phyloP scores from a whole-genome alignment of 2,329 filamentous ascomycete genomes.

The Cercospora citrullina region DNA sequence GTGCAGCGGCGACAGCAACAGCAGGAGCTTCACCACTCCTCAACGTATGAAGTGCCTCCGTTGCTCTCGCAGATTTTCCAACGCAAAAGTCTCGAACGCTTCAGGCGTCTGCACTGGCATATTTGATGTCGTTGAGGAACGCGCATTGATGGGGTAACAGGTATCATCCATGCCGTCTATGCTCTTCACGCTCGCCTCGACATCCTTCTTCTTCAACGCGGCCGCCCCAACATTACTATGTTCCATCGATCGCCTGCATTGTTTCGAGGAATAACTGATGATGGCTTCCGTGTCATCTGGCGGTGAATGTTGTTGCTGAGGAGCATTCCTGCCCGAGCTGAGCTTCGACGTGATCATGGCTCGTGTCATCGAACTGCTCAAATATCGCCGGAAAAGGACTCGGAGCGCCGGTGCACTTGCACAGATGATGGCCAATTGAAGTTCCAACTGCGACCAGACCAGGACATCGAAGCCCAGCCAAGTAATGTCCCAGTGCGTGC shows the following conservation, averaged over 20 bases:
- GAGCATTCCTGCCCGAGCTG: constrained; percentile 1
- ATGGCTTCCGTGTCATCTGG: not conserved
- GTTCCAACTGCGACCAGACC: constrained; percentile 26
- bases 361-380: not conserved
- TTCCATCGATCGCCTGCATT: not conserved
- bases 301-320: not conserved
- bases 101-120: constrained; percentile 1
- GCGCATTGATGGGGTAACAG: not conserved
- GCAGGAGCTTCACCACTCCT: not conserved
- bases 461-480: constrained; percentile 29
- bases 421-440: constrained; percentile 30
- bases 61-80: constrained; percentile 15
- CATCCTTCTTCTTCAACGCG: not conserved
- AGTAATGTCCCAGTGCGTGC: constrained; percentile 18
- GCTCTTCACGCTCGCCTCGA: not conserved
- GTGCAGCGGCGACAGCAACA: not conserved
- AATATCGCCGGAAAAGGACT: constrained; percentile 20
- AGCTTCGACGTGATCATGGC: constrained; percentile 2
- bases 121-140: not conserved
- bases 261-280: constrained; percentile 1
- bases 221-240: not conserved
- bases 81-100: constrained; percentile 14
- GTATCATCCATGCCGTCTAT: constrained; percentile 5
- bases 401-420: constrained; percentile 27
- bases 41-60: constrained; percentile 14